Percentiles rank a stretch among this genome's conserved stretches.
Evolutionary conservation across 2,329 filamentous ascomycete genomes (phyloP).

Genomic region (Cercospora sojina): DNA sequence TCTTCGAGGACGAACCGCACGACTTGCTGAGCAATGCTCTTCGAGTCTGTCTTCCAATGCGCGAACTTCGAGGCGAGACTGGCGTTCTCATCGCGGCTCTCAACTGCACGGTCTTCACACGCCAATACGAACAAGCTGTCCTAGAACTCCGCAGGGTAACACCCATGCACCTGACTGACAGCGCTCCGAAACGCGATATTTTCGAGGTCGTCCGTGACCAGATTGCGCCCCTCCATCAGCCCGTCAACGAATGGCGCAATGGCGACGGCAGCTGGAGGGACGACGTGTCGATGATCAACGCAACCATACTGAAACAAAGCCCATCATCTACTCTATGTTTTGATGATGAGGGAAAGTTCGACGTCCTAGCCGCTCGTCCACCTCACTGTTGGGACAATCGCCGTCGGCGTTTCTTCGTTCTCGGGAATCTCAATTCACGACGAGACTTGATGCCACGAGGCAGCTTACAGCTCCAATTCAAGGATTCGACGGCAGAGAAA

Average conservation of each 20-base stretch:
- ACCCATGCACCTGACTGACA: neutral
- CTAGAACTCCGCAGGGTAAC: neutral
- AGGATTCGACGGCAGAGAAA: neutral
- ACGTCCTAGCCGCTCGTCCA: neutral
- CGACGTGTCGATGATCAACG: neutral
- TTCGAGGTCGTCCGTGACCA: slow-evolving; percentile 6
- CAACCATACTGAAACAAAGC: slow-evolving; percentile 7
- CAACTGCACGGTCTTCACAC: neutral
- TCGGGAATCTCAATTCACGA: neutral
- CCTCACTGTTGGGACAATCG: slow-evolving; percentile 6
- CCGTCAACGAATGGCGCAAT: slow-evolving; percentile 1
- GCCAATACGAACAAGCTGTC: neutral
- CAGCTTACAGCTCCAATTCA: neutral
- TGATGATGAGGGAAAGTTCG: neutral
- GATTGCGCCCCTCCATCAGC: neutral
- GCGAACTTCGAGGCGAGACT: neutral
- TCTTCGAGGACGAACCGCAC: slow-evolving; percentile 5
- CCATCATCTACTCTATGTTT: neutral
- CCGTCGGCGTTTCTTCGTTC: neutral
- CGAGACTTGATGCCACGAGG: neutral
- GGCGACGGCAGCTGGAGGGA: slow-evolving; percentile 1
- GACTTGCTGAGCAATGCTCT: slow-evolving; percentile 4
- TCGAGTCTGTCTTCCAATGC: slow-evolving; percentile 2
- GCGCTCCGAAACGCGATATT: neutral
- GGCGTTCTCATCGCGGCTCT: neutral